phyloP scores from a whole-genome alignment of 1,284 basidiomycete genomes.

The Anthracocystis panici-leucophaei region DNA sequence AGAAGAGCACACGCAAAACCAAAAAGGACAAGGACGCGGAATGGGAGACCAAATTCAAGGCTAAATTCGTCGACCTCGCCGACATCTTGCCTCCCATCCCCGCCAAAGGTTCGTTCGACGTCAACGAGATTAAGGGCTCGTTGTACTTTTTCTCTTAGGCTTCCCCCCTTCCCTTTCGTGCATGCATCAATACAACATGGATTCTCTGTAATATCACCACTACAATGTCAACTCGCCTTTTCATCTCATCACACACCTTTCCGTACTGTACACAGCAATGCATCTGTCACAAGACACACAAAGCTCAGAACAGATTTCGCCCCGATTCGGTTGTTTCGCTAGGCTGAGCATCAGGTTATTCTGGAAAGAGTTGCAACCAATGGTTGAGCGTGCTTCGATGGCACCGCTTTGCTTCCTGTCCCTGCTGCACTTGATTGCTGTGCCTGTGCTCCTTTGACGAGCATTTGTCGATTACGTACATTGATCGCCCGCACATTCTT shows the following conservation, averaged over 20 bases:
- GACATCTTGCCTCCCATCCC: slow-evolving; percentile 87
- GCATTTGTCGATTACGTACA: too few relatives aligned
- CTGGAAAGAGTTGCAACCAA: background rate
- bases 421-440: too few relatives aligned
- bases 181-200: background rate
- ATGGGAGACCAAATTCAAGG: slow-evolving; percentile 47
- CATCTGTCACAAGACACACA: background rate
- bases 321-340: background rate
- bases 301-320: background rate
- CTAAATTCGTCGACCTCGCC: slow-evolving; percentile 78
- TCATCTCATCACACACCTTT: slow-evolving; percentile 13
- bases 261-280: slow-evolving; percentile 10
- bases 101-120: slow-evolving; percentile 87
- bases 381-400: background rate
- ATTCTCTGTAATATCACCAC: slow-evolving; percentile 4
- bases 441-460: too few relatives aligned
- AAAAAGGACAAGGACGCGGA: slow-evolving; percentile 30
- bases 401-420: too few relatives aligned
- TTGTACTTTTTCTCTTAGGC: slow-evolving; percentile 66
- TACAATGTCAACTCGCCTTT: background rate
- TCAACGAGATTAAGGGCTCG: slow-evolving; percentile 77
- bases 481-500: too few relatives aligned
- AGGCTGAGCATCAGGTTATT: too few relatives aligned
- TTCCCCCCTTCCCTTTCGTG: background rate
- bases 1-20: slow-evolving; percentile 12